phyloP scores from a whole-genome alignment of 169 alveolate species.

The Plasmodium coatneyi region DNA sequence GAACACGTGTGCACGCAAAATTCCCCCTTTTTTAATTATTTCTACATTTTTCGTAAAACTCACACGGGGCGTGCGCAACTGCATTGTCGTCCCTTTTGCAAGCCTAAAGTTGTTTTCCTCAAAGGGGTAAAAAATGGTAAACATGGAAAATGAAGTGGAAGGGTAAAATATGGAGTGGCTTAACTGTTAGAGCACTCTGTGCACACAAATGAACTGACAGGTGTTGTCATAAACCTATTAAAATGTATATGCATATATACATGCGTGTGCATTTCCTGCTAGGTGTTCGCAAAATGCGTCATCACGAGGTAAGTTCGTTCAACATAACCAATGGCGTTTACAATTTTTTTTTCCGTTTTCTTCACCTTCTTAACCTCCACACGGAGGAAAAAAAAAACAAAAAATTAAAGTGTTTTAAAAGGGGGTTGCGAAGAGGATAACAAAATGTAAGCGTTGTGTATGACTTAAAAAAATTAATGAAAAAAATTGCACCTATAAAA shows the following conservation, averaged over 20 bases:
- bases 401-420: conserved; percentile 39
- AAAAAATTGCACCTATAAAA: background rate
- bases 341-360: background rate
- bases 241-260: background rate
- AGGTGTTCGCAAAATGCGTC: background rate
- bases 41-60: background rate
- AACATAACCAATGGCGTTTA: background rate
- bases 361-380: background rate
- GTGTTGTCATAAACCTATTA: background rate
- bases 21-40: background rate
- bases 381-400: background rate
- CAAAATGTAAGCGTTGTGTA: background rate
- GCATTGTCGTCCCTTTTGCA: background rate
- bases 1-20: background rate
- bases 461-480: conserved; percentile 27
- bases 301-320: background rate
- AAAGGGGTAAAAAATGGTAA: background rate
- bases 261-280: background rate
- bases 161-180: background rate
- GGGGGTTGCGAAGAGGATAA: background rate
- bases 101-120: background rate
- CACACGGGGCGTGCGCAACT: background rate
- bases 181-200: background rate
- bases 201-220: background rate
- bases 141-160: conserved; percentile 4